Percentiles rank a stretch among this genome's conserved stretches.
Conservation (phyloP, 768 basidiomycete genomes). For the Favolaschia claudopus region DNA sequence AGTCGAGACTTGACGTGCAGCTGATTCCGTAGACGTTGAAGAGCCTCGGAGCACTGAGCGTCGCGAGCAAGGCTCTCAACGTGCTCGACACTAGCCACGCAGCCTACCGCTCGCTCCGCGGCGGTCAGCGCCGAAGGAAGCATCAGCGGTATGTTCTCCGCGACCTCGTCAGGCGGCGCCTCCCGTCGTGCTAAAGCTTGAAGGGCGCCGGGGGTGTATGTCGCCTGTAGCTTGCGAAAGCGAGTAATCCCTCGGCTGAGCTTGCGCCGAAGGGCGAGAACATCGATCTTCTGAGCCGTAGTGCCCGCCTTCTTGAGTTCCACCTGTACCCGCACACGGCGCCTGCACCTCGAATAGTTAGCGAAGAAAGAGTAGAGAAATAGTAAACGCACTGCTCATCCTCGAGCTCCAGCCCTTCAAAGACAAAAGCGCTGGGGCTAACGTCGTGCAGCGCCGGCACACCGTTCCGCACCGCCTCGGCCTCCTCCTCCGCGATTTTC, state of each 20-base stretch:
- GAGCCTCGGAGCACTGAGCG: conserved; percentile 6
- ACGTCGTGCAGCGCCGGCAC: conserved; percentile 25
- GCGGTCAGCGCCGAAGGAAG: background rate
- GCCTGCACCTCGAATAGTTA: background rate
- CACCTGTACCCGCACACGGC: conserved; percentile 1
- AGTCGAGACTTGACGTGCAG: conserved; percentile 2
- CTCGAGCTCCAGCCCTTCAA: conserved; percentile 23
- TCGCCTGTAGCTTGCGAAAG: conserved; percentile 6
- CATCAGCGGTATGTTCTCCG: background rate
- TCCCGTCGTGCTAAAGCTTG: background rate
- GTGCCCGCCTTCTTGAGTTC: conserved; percentile 3
- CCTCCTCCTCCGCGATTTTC: conserved; percentile 26
- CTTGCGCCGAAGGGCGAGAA: background rate
- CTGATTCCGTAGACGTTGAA: conserved; percentile 4
- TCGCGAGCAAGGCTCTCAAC: conserved; percentile 9
- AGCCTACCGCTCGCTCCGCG: background rate
- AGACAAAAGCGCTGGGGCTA: conserved; percentile 21
- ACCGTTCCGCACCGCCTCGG: background rate
- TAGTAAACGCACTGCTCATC: conserved; percentile 26
- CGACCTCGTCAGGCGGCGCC: background rate
- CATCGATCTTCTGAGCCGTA: background rate
- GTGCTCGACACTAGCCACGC: background rate
- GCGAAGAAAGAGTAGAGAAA: background rate
- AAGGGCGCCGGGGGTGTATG: conserved; percentile 7
- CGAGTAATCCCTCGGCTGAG: background rate